Percentiles rank a stretch among this genome's conserved stretches.
phyloP scores from a whole-genome alignment of 2,329 filamentous ascomycete genomes.

The Xylariaceae sp. region DNA sequence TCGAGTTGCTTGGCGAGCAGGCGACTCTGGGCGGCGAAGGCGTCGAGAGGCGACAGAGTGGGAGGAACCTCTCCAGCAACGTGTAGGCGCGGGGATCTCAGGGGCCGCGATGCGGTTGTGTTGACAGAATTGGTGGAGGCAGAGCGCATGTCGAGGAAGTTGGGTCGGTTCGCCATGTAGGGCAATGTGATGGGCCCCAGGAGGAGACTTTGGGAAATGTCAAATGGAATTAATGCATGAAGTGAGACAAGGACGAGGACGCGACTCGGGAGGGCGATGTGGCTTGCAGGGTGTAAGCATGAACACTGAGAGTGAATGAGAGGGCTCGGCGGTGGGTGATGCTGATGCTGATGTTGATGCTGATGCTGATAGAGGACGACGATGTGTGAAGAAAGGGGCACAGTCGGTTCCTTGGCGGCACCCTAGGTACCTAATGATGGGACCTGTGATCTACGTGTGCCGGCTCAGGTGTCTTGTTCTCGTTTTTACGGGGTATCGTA shows the following conservation, averaged over 20 bases:
- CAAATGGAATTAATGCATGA: too few relatives aligned
- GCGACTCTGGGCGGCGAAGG: conserved; percentile 87
- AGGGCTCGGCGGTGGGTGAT: background rate
- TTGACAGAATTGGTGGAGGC: conserved; percentile 49
- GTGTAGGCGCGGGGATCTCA: conserved; percentile 70
- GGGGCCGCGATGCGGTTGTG: conserved; percentile 47
- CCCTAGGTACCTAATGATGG: background rate
- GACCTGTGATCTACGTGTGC: too few relatives aligned
- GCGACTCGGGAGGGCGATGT: too few relatives aligned
- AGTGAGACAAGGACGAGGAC: too few relatives aligned
- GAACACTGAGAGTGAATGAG: background rate
- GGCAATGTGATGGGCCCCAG: conserved; percentile 1
- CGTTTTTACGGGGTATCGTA: too few relatives aligned
- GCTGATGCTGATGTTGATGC: background rate
- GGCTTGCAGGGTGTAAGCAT: too few relatives aligned
- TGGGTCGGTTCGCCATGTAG: conserved; percentile 53
- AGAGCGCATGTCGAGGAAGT: conserved; percentile 57
- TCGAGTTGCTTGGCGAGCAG: conserved; percentile 83
- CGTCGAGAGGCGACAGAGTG: conserved; percentile 88
- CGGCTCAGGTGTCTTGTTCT: too few relatives aligned
- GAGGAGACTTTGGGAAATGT: too few relatives aligned
- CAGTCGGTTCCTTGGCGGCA: background rate
- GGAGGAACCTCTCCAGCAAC: conserved; percentile 79
- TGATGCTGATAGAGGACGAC: background rate
- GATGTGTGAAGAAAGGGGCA: background rate